phyloP scores from a whole-genome alignment of 208 protist species.

The Wallacemonas sp. region DNA sequence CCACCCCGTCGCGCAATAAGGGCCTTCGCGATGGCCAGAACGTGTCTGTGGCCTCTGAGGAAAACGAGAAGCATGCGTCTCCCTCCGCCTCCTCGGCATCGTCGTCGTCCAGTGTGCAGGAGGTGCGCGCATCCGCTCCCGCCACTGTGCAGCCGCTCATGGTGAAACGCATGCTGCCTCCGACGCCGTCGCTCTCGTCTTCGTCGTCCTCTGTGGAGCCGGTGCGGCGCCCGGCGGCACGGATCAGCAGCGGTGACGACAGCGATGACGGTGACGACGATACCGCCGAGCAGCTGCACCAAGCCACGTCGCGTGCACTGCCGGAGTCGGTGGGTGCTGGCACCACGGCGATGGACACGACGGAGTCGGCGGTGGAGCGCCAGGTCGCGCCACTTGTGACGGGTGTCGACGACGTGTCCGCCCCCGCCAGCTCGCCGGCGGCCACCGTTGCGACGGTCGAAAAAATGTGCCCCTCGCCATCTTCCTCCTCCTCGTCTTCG shows the following conservation, averaged over 20 bases:
- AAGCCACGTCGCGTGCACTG: no score
- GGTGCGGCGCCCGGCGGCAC: not conserved
- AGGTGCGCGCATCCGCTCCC: not conserved
- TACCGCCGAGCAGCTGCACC: not conserved
- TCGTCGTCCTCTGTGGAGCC: constrained; percentile 1
- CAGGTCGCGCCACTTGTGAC: not conserved
- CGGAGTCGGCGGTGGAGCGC: no score
- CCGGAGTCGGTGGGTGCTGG: not conserved
- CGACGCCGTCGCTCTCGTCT: constrained; percentile 4
- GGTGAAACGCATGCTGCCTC: constrained; percentile 7
- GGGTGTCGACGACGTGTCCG: not conserved
- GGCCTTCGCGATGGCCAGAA: constrained; percentile 14
- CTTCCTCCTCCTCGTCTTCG: no score
- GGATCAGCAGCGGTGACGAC: not conserved
- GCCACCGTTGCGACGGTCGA: not conserved
- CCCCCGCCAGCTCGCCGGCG: not conserved
- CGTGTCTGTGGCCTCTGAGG: not conserved
- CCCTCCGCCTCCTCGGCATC: not conserved
- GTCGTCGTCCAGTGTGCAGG: constrained; percentile 1
- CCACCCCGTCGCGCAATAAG: constrained; percentile 12
- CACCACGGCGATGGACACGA: not conserved
- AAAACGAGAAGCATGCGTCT: not conserved
- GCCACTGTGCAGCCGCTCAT: not conserved
- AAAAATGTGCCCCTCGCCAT: not conserved
- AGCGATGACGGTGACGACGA: not conserved